Evolutionary conservation across 805 yeast species (phyloP).

Genomic region (Yarrowia phangngaensis): DNA sequence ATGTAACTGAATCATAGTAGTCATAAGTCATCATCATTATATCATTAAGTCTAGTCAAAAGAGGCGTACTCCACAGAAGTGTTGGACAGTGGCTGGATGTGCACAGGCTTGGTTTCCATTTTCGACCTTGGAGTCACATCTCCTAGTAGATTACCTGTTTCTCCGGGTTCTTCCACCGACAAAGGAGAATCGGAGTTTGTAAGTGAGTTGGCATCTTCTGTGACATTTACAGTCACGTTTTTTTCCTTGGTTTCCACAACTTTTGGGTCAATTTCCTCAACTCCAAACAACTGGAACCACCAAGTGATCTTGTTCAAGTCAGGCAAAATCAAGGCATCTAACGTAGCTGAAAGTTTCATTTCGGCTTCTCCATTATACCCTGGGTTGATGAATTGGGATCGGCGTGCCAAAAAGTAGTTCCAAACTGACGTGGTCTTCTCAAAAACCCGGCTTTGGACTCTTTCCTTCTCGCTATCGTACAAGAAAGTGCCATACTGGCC

Average conservation of each 20-base stretch:
- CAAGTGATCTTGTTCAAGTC: conserved; percentile 62
- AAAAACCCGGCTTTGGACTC: conserved; percentile 44
- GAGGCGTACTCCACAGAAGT: conserved; percentile 23
- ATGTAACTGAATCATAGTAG: too few species aligned
- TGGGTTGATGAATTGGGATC: conserved; percentile 60
- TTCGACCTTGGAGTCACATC: conserved; percentile 17
- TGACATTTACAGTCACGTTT: background rate
- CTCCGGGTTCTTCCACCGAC: conserved; percentile 11
- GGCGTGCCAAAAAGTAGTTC: conserved; percentile 85
- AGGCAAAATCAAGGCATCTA: conserved; percentile 51
- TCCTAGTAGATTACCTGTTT: conserved; percentile 5
- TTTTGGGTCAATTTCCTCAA: conserved; percentile 6
- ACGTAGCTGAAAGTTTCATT: conserved; percentile 34
- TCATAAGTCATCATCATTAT: conserved; percentile 17
- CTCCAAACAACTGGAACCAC: conserved; percentile 86
- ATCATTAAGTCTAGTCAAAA: conserved; percentile 15
- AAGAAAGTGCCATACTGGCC: conserved; percentile 94
- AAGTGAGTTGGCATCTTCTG: background rate
- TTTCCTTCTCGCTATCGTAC: conserved; percentile 67
- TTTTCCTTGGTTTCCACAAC: too few species aligned
- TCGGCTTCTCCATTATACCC: conserved; percentile 40
- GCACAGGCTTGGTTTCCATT: conserved; percentile 10
- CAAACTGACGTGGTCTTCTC: conserved; percentile 72
- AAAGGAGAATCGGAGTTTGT: conserved; percentile 2
- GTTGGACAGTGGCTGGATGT: conserved; percentile 23